Base-by-base conservation (phyloP, 805 yeast genomes). In the Suhomyces kilbournensis region DNA sequence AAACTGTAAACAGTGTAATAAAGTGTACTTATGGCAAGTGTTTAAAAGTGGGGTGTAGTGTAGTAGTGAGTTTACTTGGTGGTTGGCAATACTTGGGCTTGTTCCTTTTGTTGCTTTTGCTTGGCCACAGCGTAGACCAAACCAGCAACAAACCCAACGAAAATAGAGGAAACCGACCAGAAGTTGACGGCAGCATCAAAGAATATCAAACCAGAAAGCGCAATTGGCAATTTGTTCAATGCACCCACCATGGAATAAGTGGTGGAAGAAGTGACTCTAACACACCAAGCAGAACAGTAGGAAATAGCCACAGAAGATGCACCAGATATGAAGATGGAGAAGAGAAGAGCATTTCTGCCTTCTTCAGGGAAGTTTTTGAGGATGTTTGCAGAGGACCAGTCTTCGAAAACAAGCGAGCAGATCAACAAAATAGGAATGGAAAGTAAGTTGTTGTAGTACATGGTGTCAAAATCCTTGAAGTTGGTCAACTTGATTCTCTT, bases 231-330 rank as follows among this genome's bases (percentile, higher is more conserved):
- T 77, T 94, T 94, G 84, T 94, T 94, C 72, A 94, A 83, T 51
- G 99, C 99, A 72, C 99, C 99, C 54, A 94, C 98, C 99, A 94
- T 94, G 50, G 97, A 90, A 78, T 94, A 94, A 51, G 99, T 94
- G 51, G 99, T 94, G 25, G 98, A 92, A 20, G 97, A 90, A 44
- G 99, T 94, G 58, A 94, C 98, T 78, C 99, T 90, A 60, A 94
- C 96, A 83, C 99, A 94, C 99, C 99, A 94, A 56, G 97, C 99
- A 10, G 98, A 91, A 74, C 97, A 90, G 83, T 94, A 94, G 44
- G 98, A 93, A 70, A 94, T 94, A 77, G 96, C 97, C 50, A 94
- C 96, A 30, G 97, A 87, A 44, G 96, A 86, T 61, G 89, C 82
- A 72, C 99, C 99, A 35, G 97, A 90, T 67, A 93, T 81, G 57